These are phyloP conservation scores for Clonostachys sp. DNA, from an alignment of 2,329 filamentous ascomycete species.

Conservation along the genomic window DNA sequence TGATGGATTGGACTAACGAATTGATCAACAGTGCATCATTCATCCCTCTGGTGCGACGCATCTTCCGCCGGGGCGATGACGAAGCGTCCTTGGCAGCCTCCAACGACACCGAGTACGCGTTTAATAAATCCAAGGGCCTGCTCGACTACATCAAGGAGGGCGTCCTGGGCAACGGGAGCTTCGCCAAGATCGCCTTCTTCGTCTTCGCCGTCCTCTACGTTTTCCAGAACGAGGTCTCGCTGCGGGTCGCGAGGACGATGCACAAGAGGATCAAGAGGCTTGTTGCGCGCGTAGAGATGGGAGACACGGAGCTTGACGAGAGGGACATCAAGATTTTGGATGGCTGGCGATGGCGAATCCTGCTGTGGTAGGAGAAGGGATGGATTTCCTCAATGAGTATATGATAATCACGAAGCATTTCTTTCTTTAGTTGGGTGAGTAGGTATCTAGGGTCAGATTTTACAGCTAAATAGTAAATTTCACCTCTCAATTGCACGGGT, in stretches of 20 bases:
- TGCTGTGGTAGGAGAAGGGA: conserved; percentile 34
- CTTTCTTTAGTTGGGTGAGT: too few relatives aligned
- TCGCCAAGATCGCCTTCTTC: conserved; percentile 47
- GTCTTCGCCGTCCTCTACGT: conserved; percentile 54
- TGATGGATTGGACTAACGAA: not conserved
- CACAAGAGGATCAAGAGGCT: conserved; percentile 44
- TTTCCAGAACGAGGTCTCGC: conserved; percentile 53
- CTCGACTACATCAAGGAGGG: conserved; percentile 42
- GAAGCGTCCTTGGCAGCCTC: conserved; percentile 27
- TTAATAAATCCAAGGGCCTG: conserved; percentile 42
- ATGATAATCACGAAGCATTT: too few relatives aligned
- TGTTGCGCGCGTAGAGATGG: conserved; percentile 38
- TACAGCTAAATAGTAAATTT: too few relatives aligned
- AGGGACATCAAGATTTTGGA: conserved; percentile 42
- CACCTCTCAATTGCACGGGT: too few relatives aligned
- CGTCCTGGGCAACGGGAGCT: conserved; percentile 33
- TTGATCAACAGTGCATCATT: conserved; percentile 35
- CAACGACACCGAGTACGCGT: conserved; percentile 56
- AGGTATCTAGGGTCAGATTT: too few relatives aligned
- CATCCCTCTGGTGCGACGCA: conserved; percentile 43
- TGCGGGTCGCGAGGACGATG: conserved; percentile 48
- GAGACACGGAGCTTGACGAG: conserved; percentile 38
- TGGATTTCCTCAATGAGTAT: not conserved
- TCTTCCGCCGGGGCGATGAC: conserved; percentile 40
- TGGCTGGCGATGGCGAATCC: conserved; percentile 53